Base-by-base conservation (phyloP, 2,329 filamentous ascomycete genomes). In the Blastomyces silverae region DNA sequence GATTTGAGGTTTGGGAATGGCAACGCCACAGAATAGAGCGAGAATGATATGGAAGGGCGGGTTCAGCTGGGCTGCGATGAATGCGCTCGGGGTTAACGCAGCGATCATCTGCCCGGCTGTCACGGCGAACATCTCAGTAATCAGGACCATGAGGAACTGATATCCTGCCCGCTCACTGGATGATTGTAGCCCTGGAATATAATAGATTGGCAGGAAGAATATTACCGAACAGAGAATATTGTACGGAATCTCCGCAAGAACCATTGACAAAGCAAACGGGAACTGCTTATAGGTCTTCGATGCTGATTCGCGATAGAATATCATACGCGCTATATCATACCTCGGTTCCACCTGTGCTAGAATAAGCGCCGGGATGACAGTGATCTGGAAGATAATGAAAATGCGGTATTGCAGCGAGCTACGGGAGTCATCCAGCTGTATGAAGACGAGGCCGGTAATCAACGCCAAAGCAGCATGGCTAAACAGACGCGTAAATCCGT, bases 321-420 rank as follows among this genome's bases (percentile, higher is more conserved):
- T 88, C 72, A 90, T 83, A 55, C 91, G 85, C 67, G 89, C 87
- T 71, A 92, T 81, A 72, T 92, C 88, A 75, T 90, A 96, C 79
- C 92, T 92, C 52, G 89, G 86, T 76, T 96, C 89, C 63, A 95
- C 89, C 72, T 95, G 91, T 0, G 87, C 86, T 64, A 96, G 85
- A 74, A 96, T 91, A 39, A 95, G 81, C 0, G 90, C 89, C 0
- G 91, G 91, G 34, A 96, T 82, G 28, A 96, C 89, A 0, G 90
- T 79, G 62, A 92, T 86, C 75, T 95, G 91, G 84, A 96, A 96
- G 75, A 94, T 90, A 76, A 93, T 86, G 76, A 96, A 96, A 67
- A 96, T 84, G 66, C 88, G 87, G 80, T 94, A 90, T 76, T 96
- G 92, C 4, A 96, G 82, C 1, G 88, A 90, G 0, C 87, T 79